Evolutionary conservation across 495 filamentous ascomycete species (phyloP).

Genomic region (Terfezia boudieri): DNA sequence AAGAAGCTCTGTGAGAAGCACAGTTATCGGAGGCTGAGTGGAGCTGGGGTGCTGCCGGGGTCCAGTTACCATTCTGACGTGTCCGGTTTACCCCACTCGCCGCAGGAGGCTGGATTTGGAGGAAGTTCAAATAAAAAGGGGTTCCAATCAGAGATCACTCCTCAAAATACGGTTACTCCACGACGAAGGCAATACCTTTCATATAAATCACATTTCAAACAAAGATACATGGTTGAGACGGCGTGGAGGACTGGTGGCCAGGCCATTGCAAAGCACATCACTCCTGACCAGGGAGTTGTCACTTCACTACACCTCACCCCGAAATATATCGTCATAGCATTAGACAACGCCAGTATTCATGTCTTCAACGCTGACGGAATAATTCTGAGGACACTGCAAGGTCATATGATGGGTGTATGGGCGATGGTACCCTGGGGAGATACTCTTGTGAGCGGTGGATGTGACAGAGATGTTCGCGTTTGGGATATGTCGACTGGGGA

Average conservation of each 20-base stretch:
- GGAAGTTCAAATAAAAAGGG: conserved; percentile 9
- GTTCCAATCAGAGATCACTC: conserved; percentile 17
- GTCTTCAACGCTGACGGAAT: conserved; percentile 85
- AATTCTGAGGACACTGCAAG: conserved; percentile 68
- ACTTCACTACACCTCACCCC: conserved; percentile 84
- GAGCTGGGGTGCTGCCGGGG: conserved; percentile 1
- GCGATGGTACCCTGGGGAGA: conserved; percentile 98
- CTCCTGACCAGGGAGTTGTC: conserved; percentile 86
- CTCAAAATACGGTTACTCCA: conserved; percentile 13
- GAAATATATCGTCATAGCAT: conserved; percentile 89
- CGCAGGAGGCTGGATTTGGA: conserved; percentile 13
- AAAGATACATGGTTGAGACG: conserved; percentile 87
- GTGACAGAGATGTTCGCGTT: conserved; percentile 86
- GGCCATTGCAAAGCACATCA: conserved; percentile 60
- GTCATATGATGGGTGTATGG: conserved; percentile 98
- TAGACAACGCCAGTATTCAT: conserved; percentile 97
- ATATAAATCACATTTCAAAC: conserved; percentile 92
- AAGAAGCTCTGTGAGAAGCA: conserved; percentile 89
- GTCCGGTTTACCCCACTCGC: conserved; percentile 13
- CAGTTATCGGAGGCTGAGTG: conserved; percentile 42
- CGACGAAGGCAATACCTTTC: conserved; percentile 25
- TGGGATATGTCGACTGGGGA: conserved; percentile 93
- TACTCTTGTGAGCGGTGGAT: conserved; percentile 83
- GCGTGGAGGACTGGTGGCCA: conserved; percentile 82
- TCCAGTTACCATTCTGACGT: conserved; percentile 10